Evolutionary conservation across 2,329 filamentous ascomycete species (phyloP).

Genomic region (Penicillium corylophilum): DNA sequence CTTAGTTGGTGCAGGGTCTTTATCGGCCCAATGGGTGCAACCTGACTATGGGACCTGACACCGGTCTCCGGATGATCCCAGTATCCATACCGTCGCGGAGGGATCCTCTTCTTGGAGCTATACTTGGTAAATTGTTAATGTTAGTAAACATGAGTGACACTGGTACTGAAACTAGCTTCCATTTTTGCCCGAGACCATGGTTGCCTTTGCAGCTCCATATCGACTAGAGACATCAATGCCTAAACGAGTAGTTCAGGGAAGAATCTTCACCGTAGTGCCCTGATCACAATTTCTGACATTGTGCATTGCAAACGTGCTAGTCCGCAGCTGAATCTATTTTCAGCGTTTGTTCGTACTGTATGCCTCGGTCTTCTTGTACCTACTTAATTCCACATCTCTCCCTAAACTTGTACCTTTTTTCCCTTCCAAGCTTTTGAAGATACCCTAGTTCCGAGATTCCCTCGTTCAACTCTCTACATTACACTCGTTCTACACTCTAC

Average conservation of each 20-base stretch:
- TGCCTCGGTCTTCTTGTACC: not conserved
- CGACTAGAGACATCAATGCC: not conserved
- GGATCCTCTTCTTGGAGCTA: not conserved
- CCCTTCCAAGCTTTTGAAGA: not conserved
- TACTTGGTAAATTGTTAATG: not conserved
- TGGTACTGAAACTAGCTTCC: not conserved
- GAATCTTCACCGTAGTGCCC: not conserved
- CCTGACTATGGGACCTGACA: not conserved
- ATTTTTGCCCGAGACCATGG: not conserved
- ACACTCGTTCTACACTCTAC: slow-evolving; percentile 4
- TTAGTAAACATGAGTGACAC: not conserved
- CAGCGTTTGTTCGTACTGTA: not conserved
- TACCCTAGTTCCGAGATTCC: not conserved
- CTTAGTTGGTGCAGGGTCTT: slow-evolving; percentile 2
- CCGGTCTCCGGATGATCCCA: not conserved
- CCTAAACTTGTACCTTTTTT: not conserved
- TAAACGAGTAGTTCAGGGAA: not conserved
- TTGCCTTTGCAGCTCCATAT: not conserved
- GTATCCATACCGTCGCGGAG: not conserved
- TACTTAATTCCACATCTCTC: not conserved
- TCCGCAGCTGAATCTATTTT: not conserved
- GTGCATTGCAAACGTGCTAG: not conserved
- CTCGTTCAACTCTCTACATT: not conserved
- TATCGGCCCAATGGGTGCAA: slow-evolving; percentile 8
- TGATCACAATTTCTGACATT: not conserved